Percentiles rank a stretch among this genome's conserved stretches.
These are phyloP conservation scores for Platanus orientalis DNA, from an alignment of 164 flowering plant genomes.

Conservation along the genomic window DNA sequence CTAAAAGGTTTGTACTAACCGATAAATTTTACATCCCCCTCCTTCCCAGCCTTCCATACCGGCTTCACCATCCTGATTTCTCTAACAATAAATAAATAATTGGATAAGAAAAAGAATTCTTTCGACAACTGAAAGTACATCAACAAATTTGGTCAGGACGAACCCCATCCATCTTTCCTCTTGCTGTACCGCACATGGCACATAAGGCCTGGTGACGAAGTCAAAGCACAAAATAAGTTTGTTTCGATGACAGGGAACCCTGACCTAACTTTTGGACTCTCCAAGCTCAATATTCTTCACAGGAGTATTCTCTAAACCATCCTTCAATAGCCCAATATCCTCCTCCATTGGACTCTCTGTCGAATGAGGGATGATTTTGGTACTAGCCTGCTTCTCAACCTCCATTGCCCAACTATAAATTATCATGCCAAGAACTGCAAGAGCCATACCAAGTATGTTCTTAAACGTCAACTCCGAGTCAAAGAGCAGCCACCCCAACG, in stretches of 20 bases:
- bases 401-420: constrained; percentile 49
- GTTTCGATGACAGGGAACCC: no score
- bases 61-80: constrained; percentile 11
- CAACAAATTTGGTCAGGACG: neutral
- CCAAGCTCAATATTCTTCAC: constrained; percentile 33
- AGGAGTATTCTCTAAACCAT: constrained; percentile 21
- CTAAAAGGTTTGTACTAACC: neutral
- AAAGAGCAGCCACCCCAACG: constrained; percentile 44
- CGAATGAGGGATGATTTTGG: constrained; percentile 16
- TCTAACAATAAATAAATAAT: neutral
- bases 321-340: constrained; percentile 29
- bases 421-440: constrained; percentile 54
- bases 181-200: constrained; percentile 1
- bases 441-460: constrained; percentile 43
- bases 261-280: constrained; percentile 18
- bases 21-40: constrained; percentile 4
- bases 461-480: constrained; percentile 41
- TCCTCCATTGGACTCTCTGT: constrained; percentile 30
- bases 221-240: no score
- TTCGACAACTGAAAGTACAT: neutral
- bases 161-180: neutral
- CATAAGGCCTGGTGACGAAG: neutral
- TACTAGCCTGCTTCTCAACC: constrained; percentile 34
- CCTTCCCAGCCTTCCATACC: constrained; percentile 7
- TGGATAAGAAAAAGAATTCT: neutral